phyloP scores from a whole-genome alignment of 2,329 filamentous ascomycete species.

The Verticillium tricorpus region DNA sequence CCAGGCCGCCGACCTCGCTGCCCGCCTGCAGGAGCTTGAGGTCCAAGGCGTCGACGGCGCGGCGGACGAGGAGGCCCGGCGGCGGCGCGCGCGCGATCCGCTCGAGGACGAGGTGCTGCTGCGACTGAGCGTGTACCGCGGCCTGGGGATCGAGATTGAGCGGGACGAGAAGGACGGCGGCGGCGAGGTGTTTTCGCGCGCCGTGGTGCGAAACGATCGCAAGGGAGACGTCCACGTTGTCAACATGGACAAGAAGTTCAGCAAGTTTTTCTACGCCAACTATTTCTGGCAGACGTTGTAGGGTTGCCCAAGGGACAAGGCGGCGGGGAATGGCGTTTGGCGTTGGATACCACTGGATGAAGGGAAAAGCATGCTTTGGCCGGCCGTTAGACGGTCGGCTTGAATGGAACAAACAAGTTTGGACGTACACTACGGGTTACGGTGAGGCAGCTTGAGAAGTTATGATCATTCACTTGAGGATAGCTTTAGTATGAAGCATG shows the following conservation, averaged over 20 bases:
- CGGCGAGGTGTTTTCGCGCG: slow-evolving; percentile 60
- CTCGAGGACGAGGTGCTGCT: slow-evolving; percentile 64
- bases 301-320: background rate
- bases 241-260: slow-evolving; percentile 90
- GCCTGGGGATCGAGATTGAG: slow-evolving; percentile 85
- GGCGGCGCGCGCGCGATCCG: slow-evolving; percentile 30
- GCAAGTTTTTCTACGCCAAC: slow-evolving; percentile 86
- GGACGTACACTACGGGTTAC: too few relatives aligned
- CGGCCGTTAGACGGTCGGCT: background rate
- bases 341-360: background rate
- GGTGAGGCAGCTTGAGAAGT: too few relatives aligned
- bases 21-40: slow-evolving; percentile 76
- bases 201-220: slow-evolving; percentile 76
- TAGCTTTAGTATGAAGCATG: too few relatives aligned
- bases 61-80: slow-evolving; percentile 23
- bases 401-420: background rate
- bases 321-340: background rate
- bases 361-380: background rate
- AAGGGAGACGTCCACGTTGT: slow-evolving; percentile 94
- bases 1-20: slow-evolving; percentile 70
- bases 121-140: slow-evolving; percentile 85
- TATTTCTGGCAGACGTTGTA: slow-evolving; percentile 91
- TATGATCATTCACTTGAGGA: too few relatives aligned
- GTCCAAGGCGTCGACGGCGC: slow-evolving; percentile 78
- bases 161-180: slow-evolving; percentile 64